Conservation (phyloP, 768 basidiomycete species). For the Mrakia hoshinonis region DNA sequence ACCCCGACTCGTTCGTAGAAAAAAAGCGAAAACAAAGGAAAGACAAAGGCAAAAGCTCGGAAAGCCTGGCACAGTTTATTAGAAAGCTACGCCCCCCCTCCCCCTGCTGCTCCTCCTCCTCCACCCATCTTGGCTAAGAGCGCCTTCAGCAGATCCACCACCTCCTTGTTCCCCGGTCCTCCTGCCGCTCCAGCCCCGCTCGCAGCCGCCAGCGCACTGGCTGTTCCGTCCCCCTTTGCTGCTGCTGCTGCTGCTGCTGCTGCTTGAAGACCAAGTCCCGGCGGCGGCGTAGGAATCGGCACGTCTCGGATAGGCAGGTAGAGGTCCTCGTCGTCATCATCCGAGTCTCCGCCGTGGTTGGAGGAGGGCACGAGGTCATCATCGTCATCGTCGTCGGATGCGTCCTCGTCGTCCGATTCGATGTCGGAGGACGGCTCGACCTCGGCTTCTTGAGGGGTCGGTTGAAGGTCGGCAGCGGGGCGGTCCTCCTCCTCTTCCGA, state of each 20-base stretch:
- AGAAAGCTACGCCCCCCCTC: no score
- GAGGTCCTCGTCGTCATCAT: conserved; percentile 15
- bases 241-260: not conserved
- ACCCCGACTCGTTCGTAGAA: no score
- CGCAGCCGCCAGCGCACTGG: not conserved
- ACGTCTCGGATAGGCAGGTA: conserved; percentile 26
- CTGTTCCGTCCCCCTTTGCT: not conserved
- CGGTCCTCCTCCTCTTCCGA: not conserved
- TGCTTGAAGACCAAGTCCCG: not conserved
- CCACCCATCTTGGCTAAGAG: conserved; percentile 20
- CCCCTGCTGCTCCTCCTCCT: no score
- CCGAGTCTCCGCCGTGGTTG: not conserved
- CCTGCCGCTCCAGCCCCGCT: not conserved
- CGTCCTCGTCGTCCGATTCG: not conserved
- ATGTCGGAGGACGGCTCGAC: not conserved
- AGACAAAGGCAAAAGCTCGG: no score
- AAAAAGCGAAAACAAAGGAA: no score
- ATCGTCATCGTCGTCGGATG: conserved; percentile 8
- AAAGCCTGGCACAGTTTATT: no score
- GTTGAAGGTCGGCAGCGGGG: not conserved
- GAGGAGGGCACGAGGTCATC: not conserved
- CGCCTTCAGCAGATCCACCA: conserved; percentile 22
- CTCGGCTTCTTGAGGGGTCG: not conserved
- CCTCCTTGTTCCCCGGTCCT: conserved; percentile 12
- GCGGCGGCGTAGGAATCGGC: conserved; percentile 12